phyloP scores from a whole-genome alignment of 306 rosid genomes.

The Notholithocarpus densiflorus region DNA sequence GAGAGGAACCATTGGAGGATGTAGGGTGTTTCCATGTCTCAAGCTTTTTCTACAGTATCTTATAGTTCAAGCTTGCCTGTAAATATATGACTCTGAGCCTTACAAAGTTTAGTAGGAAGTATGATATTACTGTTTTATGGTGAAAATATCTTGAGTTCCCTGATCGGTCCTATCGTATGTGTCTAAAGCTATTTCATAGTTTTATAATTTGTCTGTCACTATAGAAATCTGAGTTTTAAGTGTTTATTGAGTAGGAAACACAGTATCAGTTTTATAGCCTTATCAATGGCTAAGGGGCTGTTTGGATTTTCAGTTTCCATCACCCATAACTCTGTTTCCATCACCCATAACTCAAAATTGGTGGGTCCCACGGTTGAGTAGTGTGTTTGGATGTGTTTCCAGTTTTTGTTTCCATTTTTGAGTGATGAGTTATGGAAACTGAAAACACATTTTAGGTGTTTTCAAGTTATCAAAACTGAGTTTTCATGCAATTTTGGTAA shows the following conservation, averaged over 20 bases:
- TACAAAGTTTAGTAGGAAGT: not conserved
- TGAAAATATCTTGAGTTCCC: not conserved
- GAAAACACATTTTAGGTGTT: too few relatives aligned
- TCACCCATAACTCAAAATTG: too few relatives aligned
- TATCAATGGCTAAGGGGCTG: not conserved
- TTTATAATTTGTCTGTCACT: not conserved
- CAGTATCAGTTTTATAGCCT: not conserved
- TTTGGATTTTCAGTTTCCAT: too few relatives aligned
- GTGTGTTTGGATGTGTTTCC: too few relatives aligned
- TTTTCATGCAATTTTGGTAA: too few relatives aligned
- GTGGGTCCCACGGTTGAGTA: too few relatives aligned
- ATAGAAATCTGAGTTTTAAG: conserved; percentile 16
- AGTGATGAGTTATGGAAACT: too few relatives aligned
- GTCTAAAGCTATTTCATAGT: not conserved
- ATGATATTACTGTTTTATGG: not conserved
- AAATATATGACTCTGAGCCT: not conserved
- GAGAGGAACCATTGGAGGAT: not conserved
- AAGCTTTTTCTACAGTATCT: not conserved
- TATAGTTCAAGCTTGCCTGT: not conserved
- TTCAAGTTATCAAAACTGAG: too few relatives aligned
- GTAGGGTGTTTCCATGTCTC: not conserved
- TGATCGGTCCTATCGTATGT: not conserved
- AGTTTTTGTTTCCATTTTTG: too few relatives aligned
- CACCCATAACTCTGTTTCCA: too few relatives aligned
- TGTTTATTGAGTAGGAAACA: not conserved